Percentiles rank a stretch among this genome's conserved stretches.
Evolutionary conservation across 2,329 filamentous ascomycete species (phyloP).

Genomic region (Talaromyces piceae): DNA sequence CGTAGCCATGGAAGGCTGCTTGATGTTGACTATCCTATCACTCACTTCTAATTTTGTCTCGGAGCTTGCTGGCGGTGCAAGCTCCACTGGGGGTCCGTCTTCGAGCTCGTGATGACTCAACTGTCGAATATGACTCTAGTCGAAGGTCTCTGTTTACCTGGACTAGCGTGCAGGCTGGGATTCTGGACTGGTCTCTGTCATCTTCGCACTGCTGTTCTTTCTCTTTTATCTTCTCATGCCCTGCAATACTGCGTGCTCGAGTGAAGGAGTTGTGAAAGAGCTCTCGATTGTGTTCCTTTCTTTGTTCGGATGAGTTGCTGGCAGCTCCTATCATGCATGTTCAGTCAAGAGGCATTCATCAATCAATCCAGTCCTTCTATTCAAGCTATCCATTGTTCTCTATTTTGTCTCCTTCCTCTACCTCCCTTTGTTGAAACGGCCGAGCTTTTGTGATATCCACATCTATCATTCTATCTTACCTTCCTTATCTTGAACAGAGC

Average conservation of each 20-base stretch:
- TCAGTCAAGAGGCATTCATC: not conserved
- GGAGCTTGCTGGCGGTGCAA: not conserved
- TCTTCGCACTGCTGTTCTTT: not conserved
- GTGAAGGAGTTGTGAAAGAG: not conserved
- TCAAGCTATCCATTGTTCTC: constrained; percentile 1
- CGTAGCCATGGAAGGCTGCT: no score
- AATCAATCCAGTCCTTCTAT: not conserved
- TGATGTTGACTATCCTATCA: no score
- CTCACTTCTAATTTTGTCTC: not conserved
- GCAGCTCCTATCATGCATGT: not conserved
- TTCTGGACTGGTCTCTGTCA: not conserved
- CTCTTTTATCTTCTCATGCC: not conserved
- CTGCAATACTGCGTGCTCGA: not conserved
- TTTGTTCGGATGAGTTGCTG: not conserved
- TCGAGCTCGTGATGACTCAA: not conserved
- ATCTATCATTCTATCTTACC: not conserved
- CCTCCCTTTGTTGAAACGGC: not conserved
- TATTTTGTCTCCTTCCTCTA: not conserved
- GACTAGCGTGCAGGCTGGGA: not conserved
- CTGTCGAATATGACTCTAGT: not conserved
- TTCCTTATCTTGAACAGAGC: constrained; percentile 2
- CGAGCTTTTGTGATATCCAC: constrained; percentile 1
- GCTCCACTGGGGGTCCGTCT: not conserved
- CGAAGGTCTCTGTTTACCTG: not conserved
- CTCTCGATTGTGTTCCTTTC: not conserved